These are phyloP conservation scores for Aspergillus arachidicola DNA, from an alignment of 2,329 filamentous ascomycete genomes.

Conservation along the genomic window DNA sequence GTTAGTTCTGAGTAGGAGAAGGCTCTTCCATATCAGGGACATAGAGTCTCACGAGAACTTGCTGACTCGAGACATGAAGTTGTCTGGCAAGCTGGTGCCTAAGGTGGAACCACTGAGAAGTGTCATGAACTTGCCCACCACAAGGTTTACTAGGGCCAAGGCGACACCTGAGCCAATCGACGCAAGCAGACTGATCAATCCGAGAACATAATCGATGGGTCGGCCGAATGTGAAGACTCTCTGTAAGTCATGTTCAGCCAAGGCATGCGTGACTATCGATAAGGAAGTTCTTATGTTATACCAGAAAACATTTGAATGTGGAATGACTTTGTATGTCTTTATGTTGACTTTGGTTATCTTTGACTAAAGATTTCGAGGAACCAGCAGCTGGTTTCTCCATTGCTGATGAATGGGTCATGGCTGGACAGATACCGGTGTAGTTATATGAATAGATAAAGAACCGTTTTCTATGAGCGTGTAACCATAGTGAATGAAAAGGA, in stretches of 20 bases:
- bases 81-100: constrained; percentile 14
- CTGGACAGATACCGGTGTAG: background rate
- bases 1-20: background rate
- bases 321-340: background rate
- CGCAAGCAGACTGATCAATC: constrained; percentile 5
- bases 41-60: constrained; percentile 9
- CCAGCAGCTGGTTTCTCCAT: background rate
- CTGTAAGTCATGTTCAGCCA: background rate
- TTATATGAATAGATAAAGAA: background rate
- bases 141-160: constrained; percentile 41
- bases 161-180: constrained; percentile 29
- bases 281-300: background rate
- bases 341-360: background rate
- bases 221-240: constrained; percentile 13
- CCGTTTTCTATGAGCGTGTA: background rate
- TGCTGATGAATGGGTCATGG: background rate
- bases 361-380: background rate
- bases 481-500: background rate
- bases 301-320: background rate
- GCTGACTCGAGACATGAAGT: constrained; percentile 20
- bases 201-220: background rate
- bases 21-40: background rate
- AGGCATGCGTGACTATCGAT: background rate
- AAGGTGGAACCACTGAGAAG: constrained; percentile 30
- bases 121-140: constrained; percentile 36